phyloP scores from a whole-genome alignment of 2,329 filamentous ascomycete genomes.

The Phialophora chinensis region DNA sequence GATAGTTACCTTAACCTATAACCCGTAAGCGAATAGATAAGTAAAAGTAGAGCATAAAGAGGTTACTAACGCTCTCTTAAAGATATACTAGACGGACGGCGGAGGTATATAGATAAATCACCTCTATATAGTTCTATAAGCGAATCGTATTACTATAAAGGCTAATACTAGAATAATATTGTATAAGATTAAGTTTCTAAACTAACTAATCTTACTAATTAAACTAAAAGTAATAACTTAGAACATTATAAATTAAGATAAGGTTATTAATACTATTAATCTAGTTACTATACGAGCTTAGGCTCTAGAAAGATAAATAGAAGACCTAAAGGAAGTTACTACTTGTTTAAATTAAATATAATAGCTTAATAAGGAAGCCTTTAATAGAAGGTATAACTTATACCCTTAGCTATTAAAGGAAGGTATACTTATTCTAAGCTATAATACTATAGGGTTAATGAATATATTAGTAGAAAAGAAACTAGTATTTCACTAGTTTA shows the following conservation, averaged over 20 bases:
- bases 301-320: not conserved
- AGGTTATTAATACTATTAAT: not conserved
- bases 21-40: slow-evolving; percentile 1
- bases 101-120: not conserved
- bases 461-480: slow-evolving; percentile 10
- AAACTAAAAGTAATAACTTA: slow-evolving; percentile 1
- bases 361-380: not conserved
- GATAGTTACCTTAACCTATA: not conserved
- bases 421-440: not conserved
- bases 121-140: not conserved
- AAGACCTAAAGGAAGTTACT: not conserved
- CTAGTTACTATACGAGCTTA: not conserved
- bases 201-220: slow-evolving; percentile 2
- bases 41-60: slow-evolving; percentile 4
- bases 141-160: slow-evolving; percentile 2
- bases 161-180: not conserved
- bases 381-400: slow-evolving; percentile 8
- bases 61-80: slow-evolving; percentile 1
- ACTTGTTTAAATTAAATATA: not conserved
- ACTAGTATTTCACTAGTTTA: slow-evolving; percentile 7
- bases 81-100: not conserved
- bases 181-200: slow-evolving; percentile 3
- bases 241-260: slow-evolving; percentile 5
- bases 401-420: not conserved
- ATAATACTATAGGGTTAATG: slow-evolving; percentile 6